phyloP scores from a whole-genome alignment of 139 green algal genomes.

The Picochlorum sp. region DNA sequence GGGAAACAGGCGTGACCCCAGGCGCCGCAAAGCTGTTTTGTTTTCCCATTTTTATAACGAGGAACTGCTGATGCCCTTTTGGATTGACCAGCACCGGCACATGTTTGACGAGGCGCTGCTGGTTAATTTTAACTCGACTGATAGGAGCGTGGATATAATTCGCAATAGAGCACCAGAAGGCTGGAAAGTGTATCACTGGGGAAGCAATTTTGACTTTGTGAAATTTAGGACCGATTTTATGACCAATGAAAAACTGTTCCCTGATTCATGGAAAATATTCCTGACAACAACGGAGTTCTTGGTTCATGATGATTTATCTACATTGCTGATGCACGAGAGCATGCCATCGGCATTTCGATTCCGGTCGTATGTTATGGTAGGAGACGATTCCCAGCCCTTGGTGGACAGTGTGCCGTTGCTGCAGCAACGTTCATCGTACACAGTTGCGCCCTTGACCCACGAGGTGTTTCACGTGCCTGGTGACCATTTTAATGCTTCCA shows the following conservation, averaged over 20 bases:
- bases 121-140: neutral
- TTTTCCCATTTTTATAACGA: neutral
- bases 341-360: neutral
- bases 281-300: neutral
- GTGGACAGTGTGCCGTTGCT: neutral
- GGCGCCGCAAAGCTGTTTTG: neutral
- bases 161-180: neutral
- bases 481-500: neutral
- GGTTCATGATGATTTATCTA: neutral
- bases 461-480: neutral
- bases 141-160: neutral
- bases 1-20: neutral
- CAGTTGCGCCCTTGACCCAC: neutral
- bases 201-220: neutral
- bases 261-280: neutral
- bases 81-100: neutral
- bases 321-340: neutral
- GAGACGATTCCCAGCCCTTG: neutral
- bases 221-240: neutral
- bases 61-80: neutral
- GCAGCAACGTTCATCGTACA: neutral
- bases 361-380: neutral
- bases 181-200: neutral
- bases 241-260: neutral
- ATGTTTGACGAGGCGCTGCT: neutral